Conservation (phyloP, 2,329 filamentous ascomycete genomes). For the Alternaria burnsii region DNA sequence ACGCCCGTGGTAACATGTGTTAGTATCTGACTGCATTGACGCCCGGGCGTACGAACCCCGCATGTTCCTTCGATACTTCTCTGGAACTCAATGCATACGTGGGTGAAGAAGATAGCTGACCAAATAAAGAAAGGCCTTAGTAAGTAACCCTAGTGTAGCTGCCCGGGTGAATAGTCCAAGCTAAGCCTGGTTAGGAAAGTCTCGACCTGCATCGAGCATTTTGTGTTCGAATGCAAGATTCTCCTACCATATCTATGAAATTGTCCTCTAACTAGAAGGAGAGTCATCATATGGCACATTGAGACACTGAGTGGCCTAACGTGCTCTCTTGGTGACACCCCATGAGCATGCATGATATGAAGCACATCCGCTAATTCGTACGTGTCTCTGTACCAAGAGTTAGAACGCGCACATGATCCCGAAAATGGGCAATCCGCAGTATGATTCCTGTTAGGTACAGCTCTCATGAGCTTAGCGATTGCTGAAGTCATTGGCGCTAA, state of each 20-base stretch:
- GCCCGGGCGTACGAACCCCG: slow-evolving; percentile 1
- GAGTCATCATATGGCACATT: background rate
- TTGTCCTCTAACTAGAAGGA: no score
- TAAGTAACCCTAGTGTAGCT: background rate
- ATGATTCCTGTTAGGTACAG: background rate
- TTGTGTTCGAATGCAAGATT: background rate
- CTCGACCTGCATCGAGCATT: background rate
- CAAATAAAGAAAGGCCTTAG: background rate
- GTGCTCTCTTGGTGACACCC: background rate
- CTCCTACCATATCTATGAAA: background rate
- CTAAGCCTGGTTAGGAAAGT: slow-evolving; percentile 5
- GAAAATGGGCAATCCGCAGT: background rate
- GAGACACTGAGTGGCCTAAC: background rate
- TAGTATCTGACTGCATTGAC: background rate
- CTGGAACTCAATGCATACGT: background rate
- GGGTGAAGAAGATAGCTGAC: background rate
- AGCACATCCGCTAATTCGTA: background rate
- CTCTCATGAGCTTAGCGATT: background rate
- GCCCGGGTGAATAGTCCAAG: background rate
- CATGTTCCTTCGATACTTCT: background rate
- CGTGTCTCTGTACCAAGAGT: background rate
- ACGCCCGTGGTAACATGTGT: background rate
- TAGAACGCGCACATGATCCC: background rate
- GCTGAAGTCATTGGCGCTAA: background rate
- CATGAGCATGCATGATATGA: background rate